A percentile compares a stretch with the other conserved stretches of the same genome.
phyloP scores from a whole-genome alignment of 2,329 filamentous ascomycete genomes.

The Colletotrichum agaves region DNA sequence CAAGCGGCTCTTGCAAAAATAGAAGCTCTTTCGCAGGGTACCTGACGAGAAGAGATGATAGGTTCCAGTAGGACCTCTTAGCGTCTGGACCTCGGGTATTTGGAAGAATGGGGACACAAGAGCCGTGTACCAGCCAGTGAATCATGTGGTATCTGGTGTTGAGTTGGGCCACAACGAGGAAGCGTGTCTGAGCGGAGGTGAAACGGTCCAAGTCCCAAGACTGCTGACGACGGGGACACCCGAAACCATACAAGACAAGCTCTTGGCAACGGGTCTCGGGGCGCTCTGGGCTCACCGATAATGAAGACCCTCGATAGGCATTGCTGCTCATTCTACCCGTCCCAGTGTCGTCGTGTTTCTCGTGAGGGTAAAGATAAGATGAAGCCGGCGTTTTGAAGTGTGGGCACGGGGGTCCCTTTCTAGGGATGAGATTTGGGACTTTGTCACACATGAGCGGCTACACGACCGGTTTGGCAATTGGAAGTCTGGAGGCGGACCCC shows the following conservation, averaged over 20 bases:
- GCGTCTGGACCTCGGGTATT: neutral
- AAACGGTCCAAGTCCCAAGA: conserved; percentile 36
- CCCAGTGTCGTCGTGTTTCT: neutral
- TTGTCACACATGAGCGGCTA: conserved; percentile 17
- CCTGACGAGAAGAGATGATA: conserved; percentile 21
- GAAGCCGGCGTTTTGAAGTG: conserved; percentile 30
- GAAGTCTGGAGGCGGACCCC: neutral
- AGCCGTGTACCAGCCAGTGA: conserved; percentile 6
- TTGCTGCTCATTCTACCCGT: neutral
- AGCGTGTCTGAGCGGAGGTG: conserved; percentile 34
- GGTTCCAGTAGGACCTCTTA: neutral
- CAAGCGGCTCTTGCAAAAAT: conserved; percentile 34
- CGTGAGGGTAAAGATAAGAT: conserved; percentile 30
- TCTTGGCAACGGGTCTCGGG: conserved; percentile 23
- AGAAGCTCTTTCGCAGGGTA: conserved; percentile 16
- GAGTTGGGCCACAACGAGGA: conserved; percentile 10
- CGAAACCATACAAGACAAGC: conserved; percentile 15
- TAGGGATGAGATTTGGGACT: conserved; percentile 23
- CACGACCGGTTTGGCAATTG: conserved; percentile 1
- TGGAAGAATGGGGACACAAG: neutral
- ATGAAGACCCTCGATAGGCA: neutral
- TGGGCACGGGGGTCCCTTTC: neutral
- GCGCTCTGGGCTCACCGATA: neutral
- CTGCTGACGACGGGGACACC: conserved; percentile 15
- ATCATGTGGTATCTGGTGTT: conserved; percentile 1